Base-by-base conservation (phyloP, 2,329 filamentous ascomycete species). In the Pseudocercospora eumusae region DNA sequence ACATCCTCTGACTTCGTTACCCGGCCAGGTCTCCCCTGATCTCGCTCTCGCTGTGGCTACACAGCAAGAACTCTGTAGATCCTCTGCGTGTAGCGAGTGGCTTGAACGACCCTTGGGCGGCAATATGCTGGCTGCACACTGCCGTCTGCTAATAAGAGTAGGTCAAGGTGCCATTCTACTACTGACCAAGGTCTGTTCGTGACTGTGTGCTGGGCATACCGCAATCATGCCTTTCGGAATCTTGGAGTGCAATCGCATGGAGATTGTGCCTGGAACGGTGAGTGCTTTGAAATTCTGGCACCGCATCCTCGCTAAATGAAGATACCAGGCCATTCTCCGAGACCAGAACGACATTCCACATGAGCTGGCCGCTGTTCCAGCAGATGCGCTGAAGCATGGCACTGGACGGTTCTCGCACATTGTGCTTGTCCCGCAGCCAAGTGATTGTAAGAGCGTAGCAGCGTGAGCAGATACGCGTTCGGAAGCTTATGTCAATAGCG, bases 251-350 rank as follows among this genome's bases (percentile, higher is more conserved):
- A 75, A 75, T 59, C 73, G 77, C 62, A 75, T 79, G 75, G 78
- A 78, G 64, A 69, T 76, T 64, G 80, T 82, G 59, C 81, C 80
- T 59, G 80, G 81, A 60, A 83, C 81, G 66, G 79, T 69, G 78
- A 80, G 75, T 56, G 73, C 58, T 1, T 31, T 10, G 11, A 18
- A 9, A 49, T 56, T 18, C 3, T 21, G 36, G 21, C 25, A 20
- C 6, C 7, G n/a, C 33, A 57, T 13, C 31, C 15, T 33, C 44
- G 42, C 52, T 56, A 10, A 50, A 57, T 56, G 8, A 50, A 57
- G 79, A 5, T 8, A 23, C 10, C 23, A 69, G 67, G 81, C 80
- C 62, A 76, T 78, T 65, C 76, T 82, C 64, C 74, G 76, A 61
- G 81, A 83, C 64, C 76, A 80, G 56, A 72, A 72, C 25, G 80